Base-by-base conservation (phyloP, 495 filamentous ascomycete species). In the Xylaria telfairii region DNA sequence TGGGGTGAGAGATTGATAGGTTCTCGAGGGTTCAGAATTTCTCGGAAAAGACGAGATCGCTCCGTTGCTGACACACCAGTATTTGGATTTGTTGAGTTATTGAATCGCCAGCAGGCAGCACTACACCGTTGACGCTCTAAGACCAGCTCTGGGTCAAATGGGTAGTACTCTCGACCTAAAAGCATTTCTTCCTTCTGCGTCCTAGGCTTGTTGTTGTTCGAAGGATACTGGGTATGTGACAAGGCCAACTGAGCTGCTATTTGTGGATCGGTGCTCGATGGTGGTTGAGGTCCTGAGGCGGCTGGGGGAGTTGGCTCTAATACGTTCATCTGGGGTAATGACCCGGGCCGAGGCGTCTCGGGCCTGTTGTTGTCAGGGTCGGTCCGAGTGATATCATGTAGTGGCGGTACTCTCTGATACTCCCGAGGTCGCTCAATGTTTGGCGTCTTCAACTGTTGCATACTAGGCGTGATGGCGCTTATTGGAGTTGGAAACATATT, bases 131-230 rank as follows among this genome's bases (percentile, higher is more conserved):
- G 92, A 28, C 96, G 91, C 72, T 98, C 96, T 57, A 94, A 87
- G 4, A 94, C 87, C 9, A 99, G 87, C 71, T 93, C 90, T 53
- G 89, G 86, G 75, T 92, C 90, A 71, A 90, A 92, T 1, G 93
- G 92, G 60, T 89, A 89, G 77, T 95, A 98, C 12, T 89, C 86
- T 32, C 94, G 85, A n/a, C 94, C 93, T 51, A 84, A 86, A 4
- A 97, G 85, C 96, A 99, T 99, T 80, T 97, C 96, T 59, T 97
- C 93, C 79, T 96, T 97, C 78, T 98, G 93, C 0, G 90, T 92
- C 41, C 88, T 80, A 69, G 72, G 79, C 72, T 82, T 78, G 28
- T 78, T 76, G 13, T 82, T 72, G 46, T 49, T 70, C 10, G 61
- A 3, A 15, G 86, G 77, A 69, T 83, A 78, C 73, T 83, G 78